phyloP scores from a whole-genome alignment of 2,329 filamentous ascomycete species.

The Lasiodiplodia sp. region DNA sequence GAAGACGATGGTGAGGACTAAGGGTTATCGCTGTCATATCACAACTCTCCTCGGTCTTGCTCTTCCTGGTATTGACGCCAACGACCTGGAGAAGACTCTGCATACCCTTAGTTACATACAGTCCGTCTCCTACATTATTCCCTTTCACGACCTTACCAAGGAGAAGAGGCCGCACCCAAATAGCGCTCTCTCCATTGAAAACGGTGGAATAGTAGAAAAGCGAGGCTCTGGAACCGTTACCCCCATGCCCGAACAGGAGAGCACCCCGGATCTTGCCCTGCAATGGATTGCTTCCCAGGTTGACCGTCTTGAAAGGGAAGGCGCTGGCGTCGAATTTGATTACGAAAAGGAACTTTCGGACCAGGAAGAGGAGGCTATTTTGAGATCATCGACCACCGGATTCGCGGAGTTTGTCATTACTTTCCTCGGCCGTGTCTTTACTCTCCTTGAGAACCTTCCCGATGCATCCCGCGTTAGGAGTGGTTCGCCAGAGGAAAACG shows the following conservation, averaged over 20 bases:
- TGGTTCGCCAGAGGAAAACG: constrained; percentile 93
- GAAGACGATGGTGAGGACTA: constrained; percentile 88
- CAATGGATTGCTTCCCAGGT: constrained; percentile 95
- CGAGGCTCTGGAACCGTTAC: constrained; percentile 38
- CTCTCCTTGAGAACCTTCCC: constrained; percentile 90
- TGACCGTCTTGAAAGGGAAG: constrained; percentile 89
- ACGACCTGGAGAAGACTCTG: constrained; percentile 95
- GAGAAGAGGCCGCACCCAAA: constrained; percentile 46
- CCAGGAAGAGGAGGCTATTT: constrained; percentile 83
- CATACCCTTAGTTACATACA: constrained; percentile 96
- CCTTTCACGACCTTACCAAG: constrained; percentile 81
- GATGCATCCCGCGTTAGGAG: constrained; percentile 87
- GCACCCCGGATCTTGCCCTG: constrained; percentile 70
- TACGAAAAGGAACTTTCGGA: constrained; percentile 84
- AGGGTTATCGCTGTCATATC: constrained; percentile 95
- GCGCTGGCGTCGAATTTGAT: constrained; percentile 83
- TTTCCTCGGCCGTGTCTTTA: constrained; percentile 93
- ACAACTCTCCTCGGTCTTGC: constrained; percentile 92
- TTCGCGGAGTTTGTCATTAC: constrained; percentile 92
- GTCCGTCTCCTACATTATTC: constrained; percentile 94
- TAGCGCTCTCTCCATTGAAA: constrained; percentile 11
- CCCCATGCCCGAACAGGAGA: constrained; percentile 44
- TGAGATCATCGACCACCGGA: constrained; percentile 92
- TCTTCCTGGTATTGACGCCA: constrained; percentile 94
- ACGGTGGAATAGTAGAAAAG: constrained; percentile 12